Evolutionary conservation across 495 filamentous ascomycete species (phyloP), one percentile per base, ranked within the genome.

Genomic region (Symbiotaphrina buchneri): DNA sequence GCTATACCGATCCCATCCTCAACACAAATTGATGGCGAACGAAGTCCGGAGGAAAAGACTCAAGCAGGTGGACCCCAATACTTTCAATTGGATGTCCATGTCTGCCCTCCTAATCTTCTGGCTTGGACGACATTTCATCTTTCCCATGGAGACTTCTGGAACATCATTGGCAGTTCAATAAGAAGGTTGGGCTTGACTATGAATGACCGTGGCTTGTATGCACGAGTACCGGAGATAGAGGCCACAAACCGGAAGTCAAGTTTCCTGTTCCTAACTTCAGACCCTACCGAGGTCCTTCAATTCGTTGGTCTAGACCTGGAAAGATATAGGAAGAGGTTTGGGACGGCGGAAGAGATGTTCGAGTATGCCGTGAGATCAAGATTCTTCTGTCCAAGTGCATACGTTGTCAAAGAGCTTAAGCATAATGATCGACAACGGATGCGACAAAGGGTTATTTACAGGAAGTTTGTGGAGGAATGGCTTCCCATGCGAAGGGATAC

Each of bases 81-180:
- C 39, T 56, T 71, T 1, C 75, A 83, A 33, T 51, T 83, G 5
- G 74, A 83, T 43, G 42, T 80, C 2, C 58, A 61, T 10, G 41
- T 63, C 28, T 74, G 58, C 38, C 37, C 38, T 1, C 37, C 45
- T 1, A 33, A 50, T 0, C 42, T 51, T 1, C 52, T 69, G 7
- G 49, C 54, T 8, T 79, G 75, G 74, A 47, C 55, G 33, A 42
- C 61, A 17, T 74, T 75, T 45, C 65, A 64, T 39, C 46, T 64
- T 7, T 58, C 60, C 1, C 68, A 78, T 30, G 65, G 71, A 20
- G 76, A 78, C 33, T 39, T 80, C 0, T 68, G 63, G 63, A 71
- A 68, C 27, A 51, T 82, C 1, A 40, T 81, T 0, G 72, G 74
- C 1, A 51, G 55, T 19, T 65, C 51, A 10, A 63, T 74, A 11